Evolutionary conservation across 73 alveolate species (phyloP), one percentile per base, ranked within the genome.

Genomic region (Uronychia setigera): DNA sequence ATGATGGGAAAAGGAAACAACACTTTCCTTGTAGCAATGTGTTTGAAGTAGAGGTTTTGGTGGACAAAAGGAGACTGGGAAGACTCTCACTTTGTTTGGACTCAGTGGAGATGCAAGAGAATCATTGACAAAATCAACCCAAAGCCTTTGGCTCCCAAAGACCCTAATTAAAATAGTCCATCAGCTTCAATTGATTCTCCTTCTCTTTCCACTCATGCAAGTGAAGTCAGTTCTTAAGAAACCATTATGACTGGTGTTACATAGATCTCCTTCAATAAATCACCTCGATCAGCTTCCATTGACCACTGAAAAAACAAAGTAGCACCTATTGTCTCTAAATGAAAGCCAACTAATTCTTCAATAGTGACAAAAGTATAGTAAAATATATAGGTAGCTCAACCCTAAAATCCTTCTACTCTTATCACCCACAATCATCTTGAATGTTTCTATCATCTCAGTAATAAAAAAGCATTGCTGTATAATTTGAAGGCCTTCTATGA

Each of bases 1-100:
- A 88, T 85, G 67, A 91, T 96, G 14, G 99, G 99, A 19, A 93
- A 90, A 78, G 99, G 99, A 79, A 96, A 96, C 84, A 96, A 96
- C 74, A 67, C 96, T 26, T 32, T 83, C 27, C 74, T 96, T 0
- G 94, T 96, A 0, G 91, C 91, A 57, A 82, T 67, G 31, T 58
- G 87, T 27, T 90, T 96, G 60, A 90, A 95, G 74, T 32, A 82
- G 19, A 46, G 67, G 74, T 79, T 97, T 58, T 96, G 94, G 91
- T 96, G 98, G 99, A 75, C 74, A 29, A 80, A 87, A 58, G 85
- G 57, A 35, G 84, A 85, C 26, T 77, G 92, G 92, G 79, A 78
- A 1, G 78, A 59, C 35, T 86, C 58, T 29, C 77, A 94, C 77
- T 94, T 94, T 80, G 31, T 94, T 1, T 94, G 98, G 96, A 91